Evolutionary conservation across 805 yeast genomes (phyloP), one percentile per base, ranked within the genome.

Genomic region (Starmerella davenportii): DNA sequence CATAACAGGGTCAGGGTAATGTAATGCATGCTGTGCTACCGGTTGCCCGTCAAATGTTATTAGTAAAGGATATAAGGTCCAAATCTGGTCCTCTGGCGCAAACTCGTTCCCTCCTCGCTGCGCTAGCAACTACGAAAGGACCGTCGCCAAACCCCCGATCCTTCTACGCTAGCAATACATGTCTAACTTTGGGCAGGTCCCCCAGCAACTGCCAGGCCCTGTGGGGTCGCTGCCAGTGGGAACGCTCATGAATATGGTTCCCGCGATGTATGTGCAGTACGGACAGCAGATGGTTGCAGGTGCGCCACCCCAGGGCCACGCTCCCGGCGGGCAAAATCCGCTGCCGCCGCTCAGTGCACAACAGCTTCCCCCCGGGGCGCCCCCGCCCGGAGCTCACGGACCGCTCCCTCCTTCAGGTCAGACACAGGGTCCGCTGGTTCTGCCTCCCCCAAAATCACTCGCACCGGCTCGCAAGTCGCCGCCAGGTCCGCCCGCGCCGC

Each of bases 131-230:
- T n/a, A n/a, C n/a, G n/a, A n/a, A n/a, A n/a, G n/a, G n/a, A n/a
- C n/a, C n/a, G n/a, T n/a, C n/a, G n/a, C n/a, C n/a, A n/a, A n/a
- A n/a, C n/a, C n/a, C n/a, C n/a, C n/a, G n/a, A n/a, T n/a, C n/a
- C n/a, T n/a, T n/a, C n/a, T n/a, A n/a, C n/a, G n/a, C n/a, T n/a
- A n/a, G n/a, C n/a, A 23, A 7, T 23, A 23, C 16, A 42, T 42
- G 45, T 39, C 45, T n/a, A 40, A 40, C 35, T 39, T 35, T 37
- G 45, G 45, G 20, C 45, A 42, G 21, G 32, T 35, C n/a, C 45
- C 45, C 18, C 45, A 34, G 30, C 45, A 36, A 15, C 19, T 32
- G n/a, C 30, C 40, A 13, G 35, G 42, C 20, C 29, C 42, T 4
- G 38, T 40, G 18, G 44, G 44, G 2, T 5, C 41, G 11, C 21